phyloP scores from a whole-genome alignment of 129 eudicot genomes.

The Apium graveolens region DNA sequence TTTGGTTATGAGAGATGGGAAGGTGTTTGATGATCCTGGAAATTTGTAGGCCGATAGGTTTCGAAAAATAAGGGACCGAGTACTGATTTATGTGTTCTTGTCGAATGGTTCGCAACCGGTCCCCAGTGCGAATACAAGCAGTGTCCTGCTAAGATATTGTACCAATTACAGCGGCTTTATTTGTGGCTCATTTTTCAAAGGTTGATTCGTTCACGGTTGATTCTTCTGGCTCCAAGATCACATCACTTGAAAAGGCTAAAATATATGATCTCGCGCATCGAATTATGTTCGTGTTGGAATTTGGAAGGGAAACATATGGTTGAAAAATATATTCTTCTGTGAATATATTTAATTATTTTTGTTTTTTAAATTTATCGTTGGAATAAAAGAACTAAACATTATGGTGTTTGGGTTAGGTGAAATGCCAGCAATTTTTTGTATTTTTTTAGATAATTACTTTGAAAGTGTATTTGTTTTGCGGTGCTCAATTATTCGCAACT shows the following conservation, averaged over 20 bases:
- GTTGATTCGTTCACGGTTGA: slow-evolving; percentile 31
- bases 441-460: too few species aligned
- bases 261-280: neutral
- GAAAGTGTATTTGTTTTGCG: neutral
- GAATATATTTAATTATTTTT: too few species aligned
- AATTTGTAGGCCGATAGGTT: slow-evolving; percentile 30
- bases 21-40: slow-evolving; percentile 40
- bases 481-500: neutral
- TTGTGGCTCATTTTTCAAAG: slow-evolving; percentile 43
- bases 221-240: slow-evolving; percentile 25
- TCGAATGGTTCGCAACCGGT: slow-evolving; percentile 52
- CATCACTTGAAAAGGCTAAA: slow-evolving; percentile 22
- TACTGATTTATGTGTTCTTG: slow-evolving; percentile 33
- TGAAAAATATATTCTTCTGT: too few species aligned
- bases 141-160: slow-evolving; percentile 44
- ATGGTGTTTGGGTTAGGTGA: neutral
- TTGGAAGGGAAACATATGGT: too few species aligned
- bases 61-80: slow-evolving; percentile 14
- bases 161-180: slow-evolving; percentile 32
- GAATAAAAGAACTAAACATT: neutral
- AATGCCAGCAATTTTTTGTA: too few species aligned
- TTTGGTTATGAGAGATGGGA: slow-evolving; percentile 45
- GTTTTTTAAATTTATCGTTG: too few species aligned
- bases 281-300: neutral
- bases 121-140: slow-evolving; percentile 34